phyloP scores from a whole-genome alignment of 805 yeast genomes.

The Saturnispora kantuleensis region DNA sequence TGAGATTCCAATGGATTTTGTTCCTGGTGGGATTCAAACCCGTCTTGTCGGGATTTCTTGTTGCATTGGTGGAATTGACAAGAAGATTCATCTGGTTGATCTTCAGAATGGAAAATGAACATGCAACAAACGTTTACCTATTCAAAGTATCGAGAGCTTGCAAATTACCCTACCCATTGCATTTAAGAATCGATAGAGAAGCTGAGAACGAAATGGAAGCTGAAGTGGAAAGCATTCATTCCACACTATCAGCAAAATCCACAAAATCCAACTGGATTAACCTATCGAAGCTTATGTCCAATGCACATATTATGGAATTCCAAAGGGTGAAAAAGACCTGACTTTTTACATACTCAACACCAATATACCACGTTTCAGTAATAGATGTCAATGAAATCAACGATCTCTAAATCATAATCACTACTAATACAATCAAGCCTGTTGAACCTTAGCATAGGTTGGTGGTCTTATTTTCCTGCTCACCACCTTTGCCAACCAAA shows the following conservation, averaged over 20 bases:
- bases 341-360: background rate
- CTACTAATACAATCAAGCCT: conserved; percentile 30
- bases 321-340: conserved; percentile 40
- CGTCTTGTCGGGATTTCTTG: conserved; percentile 72
- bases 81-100: conserved; percentile 85
- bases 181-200: conserved; percentile 14
- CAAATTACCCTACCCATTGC: conserved; percentile 68
- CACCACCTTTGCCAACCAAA: conserved; percentile 74
- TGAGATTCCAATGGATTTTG: conserved; percentile 87
- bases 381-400: background rate
- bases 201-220: background rate
- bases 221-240: conserved; percentile 18
- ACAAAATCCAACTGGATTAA: conserved; percentile 19
- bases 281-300: conserved; percentile 47
- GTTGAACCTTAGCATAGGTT: conserved; percentile 93
- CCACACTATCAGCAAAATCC: conserved; percentile 1
- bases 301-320: conserved; percentile 80
- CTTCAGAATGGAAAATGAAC: conserved; percentile 94
- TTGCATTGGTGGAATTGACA: conserved; percentile 72
- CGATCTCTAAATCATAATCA: too few species aligned
- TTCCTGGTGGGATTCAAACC: conserved; percentile 68
- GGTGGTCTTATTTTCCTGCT: conserved; percentile 82
- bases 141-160: conserved; percentile 82
- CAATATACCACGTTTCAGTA: background rate
- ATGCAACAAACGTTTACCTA: conserved; percentile 75